Conservation (phyloP, 1,139 yeast genomes). For the Taiozyma sp. region DNA sequence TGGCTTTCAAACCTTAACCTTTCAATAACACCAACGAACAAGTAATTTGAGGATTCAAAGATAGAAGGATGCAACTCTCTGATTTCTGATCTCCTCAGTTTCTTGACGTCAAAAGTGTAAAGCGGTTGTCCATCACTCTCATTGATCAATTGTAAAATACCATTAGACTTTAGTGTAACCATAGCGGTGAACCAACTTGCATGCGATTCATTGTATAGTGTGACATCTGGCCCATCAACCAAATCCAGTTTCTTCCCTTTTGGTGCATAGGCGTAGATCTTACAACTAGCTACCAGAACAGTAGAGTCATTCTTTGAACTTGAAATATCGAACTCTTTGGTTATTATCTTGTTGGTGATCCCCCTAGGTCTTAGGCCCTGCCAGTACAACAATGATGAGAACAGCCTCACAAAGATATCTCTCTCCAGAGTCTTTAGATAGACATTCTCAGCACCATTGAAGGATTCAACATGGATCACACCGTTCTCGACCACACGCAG, state of each 20-base stretch:
- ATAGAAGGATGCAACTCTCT: conserved; percentile 66
- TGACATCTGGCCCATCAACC: conserved; percentile 41
- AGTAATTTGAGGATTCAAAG: conserved; percentile 52
- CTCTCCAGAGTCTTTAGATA: conserved; percentile 43
- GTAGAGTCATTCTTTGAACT: conserved; percentile 23
- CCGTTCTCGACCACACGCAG: conserved; percentile 24
- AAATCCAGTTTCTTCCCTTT: conserved; percentile 38
- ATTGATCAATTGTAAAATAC: conserved; percentile 55
- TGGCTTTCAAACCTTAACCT: conserved; percentile 37
- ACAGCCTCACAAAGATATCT: conserved; percentile 41
- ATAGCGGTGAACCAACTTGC: conserved; percentile 76
- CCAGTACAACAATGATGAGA: conserved; percentile 60
- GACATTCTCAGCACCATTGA: conserved; percentile 27
- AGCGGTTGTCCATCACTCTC: conserved; percentile 67
- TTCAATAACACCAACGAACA: conserved; percentile 54
- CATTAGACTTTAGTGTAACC: conserved; percentile 69
- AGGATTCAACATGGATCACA: conserved; percentile 4
- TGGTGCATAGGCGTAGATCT: conserved; percentile 58
- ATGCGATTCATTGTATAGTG: conserved; percentile 33
- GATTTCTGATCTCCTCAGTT: conserved; percentile 59
- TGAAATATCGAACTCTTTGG: conserved; percentile 4
- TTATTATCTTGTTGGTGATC: conserved; percentile 34
- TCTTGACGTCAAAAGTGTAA: conserved; percentile 55
- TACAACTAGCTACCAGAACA: conserved; percentile 59
- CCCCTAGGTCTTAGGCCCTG: conserved; percentile 56